Percentiles rank a stretch among this genome's conserved stretches.
Conservation (phyloP, 2,329 filamentous ascomycete species). For the Sarocladium strictum region DNA sequence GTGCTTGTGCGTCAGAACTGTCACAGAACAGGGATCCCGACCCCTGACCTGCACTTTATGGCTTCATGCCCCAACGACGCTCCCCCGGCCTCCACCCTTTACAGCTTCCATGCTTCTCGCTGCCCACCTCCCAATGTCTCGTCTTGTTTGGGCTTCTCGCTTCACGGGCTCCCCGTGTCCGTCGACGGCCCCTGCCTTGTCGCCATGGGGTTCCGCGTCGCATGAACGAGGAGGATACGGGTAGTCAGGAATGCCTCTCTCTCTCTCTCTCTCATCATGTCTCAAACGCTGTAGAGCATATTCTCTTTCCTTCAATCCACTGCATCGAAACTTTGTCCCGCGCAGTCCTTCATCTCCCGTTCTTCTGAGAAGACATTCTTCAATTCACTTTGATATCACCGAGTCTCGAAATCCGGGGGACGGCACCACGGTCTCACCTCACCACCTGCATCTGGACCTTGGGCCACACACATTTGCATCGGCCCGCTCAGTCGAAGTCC, state of each 20-base stretch:
- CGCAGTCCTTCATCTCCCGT: constrained; percentile 7
- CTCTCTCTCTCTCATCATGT: background rate
- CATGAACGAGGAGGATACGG: constrained; percentile 3
- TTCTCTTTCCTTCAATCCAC: constrained; percentile 7
- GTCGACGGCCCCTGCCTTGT: background rate
- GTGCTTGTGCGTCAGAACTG: constrained; percentile 13
- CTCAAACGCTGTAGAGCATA: constrained; percentile 4
- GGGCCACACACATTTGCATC: background rate
- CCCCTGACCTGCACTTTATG: constrained; percentile 1
- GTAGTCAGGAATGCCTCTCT: constrained; percentile 3
- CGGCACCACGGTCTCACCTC: constrained; percentile 3
- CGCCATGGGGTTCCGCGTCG: background rate
- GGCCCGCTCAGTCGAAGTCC: constrained; percentile 4
- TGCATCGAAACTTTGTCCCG: constrained; percentile 9
- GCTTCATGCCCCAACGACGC: constrained; percentile 4
- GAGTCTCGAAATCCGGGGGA: background rate
- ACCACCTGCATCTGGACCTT: constrained; percentile 5
- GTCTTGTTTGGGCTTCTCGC: constrained; percentile 3
- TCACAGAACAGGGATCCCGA: constrained; percentile 13
- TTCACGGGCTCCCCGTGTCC: constrained; percentile 3
- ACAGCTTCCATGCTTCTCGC: background rate
- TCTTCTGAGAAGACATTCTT: background rate
- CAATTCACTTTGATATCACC: background rate
- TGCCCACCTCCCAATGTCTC: background rate
- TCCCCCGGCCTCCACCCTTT: background rate